These are phyloP conservation scores for Capsella bursapastoris DNA, from an alignment of 345 rosid genomes.

Conservation along the genomic window DNA sequence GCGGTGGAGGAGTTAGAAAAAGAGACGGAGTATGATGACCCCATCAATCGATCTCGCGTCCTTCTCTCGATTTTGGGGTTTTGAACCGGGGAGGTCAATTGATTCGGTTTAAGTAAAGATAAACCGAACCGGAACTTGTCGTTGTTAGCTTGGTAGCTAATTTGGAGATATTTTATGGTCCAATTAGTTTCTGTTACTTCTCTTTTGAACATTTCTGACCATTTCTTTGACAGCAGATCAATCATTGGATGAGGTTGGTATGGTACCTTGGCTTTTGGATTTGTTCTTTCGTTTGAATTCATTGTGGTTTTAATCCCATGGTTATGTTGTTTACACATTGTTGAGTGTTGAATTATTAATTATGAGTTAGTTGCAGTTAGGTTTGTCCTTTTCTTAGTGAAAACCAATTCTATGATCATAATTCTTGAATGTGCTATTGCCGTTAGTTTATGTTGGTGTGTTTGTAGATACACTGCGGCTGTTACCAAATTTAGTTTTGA, in stretches of 20 bases:
- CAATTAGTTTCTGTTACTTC: background rate
- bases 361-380: background rate
- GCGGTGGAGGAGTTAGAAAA: constrained; percentile 41
- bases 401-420: background rate
- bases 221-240: too few species aligned
- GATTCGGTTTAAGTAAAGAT: constrained; percentile 12
- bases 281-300: background rate
- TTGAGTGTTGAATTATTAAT: background rate
- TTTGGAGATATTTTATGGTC: too few species aligned
- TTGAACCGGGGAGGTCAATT: constrained; percentile 25
- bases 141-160: background rate
- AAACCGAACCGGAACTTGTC: constrained; percentile 26
- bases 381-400: background rate
- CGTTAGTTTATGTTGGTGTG: too few species aligned
- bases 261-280: background rate
- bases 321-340: too few species aligned
- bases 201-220: background rate
- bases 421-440: background rate
- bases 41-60: constrained; percentile 39
- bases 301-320: background rate
- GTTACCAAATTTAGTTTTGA: constrained; percentile 67
- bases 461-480: constrained; percentile 72
- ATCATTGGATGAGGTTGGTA: too few species aligned
- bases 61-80: background rate
- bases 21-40: constrained; percentile 25